Evolutionary conservation across 2,329 filamentous ascomycete species (phyloP), one percentile per base, ranked within the genome.

Genomic region (Aspergillus texensis): DNA sequence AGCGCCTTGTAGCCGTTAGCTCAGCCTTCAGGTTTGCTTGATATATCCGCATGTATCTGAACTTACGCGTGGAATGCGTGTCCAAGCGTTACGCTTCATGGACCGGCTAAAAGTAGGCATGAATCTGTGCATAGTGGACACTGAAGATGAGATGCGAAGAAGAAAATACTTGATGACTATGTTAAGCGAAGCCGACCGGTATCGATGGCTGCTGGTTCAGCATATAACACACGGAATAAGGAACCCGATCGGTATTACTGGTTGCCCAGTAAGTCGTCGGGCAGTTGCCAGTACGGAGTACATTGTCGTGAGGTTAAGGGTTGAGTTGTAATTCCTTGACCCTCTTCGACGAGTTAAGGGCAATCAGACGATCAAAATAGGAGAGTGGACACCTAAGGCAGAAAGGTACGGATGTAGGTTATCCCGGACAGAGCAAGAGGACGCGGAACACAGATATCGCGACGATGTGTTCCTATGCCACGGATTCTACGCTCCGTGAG

Each of bases 391-490:
- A 10, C 39, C 39, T 41, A n/a, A 41, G 39, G 39, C 19, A n/a
- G 6, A 0, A 10, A 4, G 1, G 1, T 2, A 4, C 16, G 39
- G 39, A 10, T n/a, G 0, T 41, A 1, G 4, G 6, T 10, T 19
- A 41, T 41, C n/a, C 16, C 39, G 39, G 9, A 41, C 19, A 2
- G 39, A 41, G 6, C 6, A n/a, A 6, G 39, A 41, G 16, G 16
- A 19, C 36, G 16, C 36, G 39, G 4, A 16, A 36, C 4, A 8
- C 26, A 36, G 14, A 36, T 36, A 16, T 16, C 14, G 11, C 1
- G 34, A 36, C 12, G 6, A 19, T 19, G 16, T 0, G 6, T 39
- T 39, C 3, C 6, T 39, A 6, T 39, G 39, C 39, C 39, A 41
- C 6, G 3, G 4, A 14, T 16, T 36, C 14, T 16, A 36, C 34